These are phyloP conservation scores for Diospyros lotus DNA, from an alignment of 148 eudicot genomes.

Conservation along the genomic window DNA sequence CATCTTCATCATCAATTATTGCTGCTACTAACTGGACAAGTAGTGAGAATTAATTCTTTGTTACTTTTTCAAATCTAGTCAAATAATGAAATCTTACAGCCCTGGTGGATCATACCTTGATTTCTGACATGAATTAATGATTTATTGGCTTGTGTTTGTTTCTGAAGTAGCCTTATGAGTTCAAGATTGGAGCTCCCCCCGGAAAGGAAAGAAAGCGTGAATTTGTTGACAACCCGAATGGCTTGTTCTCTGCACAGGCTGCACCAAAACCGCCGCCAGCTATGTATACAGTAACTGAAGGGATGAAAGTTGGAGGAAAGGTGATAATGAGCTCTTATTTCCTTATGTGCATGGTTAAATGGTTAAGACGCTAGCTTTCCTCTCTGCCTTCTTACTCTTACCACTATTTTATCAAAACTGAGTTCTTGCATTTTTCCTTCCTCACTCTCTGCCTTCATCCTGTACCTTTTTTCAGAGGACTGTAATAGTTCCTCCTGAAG, in stretches of 20 bases:
- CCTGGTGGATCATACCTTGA: conserved; percentile 6
- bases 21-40: background rate
- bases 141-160: conserved; percentile 9
- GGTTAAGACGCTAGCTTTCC: background rate
- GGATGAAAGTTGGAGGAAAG: conserved; percentile 99
- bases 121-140: conserved; percentile 8
- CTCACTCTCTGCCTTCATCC: background rate
- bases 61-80: background rate
- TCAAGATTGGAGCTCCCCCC: conserved; percentile 86
- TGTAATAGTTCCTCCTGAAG: conserved; percentile 87
- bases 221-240: conserved; percentile 85
- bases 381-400: background rate
- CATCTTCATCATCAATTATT: background rate
- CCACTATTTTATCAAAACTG: background rate
- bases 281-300: conserved; percentile 77
- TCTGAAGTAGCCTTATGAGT: conserved; percentile 73
- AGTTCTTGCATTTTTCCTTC: background rate
- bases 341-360: background rate
- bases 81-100: background rate
- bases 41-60: background rate
- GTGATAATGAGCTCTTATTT: conserved; percentile 19
- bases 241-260: conserved; percentile 97
- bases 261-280: conserved; percentile 97
- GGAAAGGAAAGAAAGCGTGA: conserved; percentile 98
- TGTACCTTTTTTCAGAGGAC: conserved; percentile 53